Evolutionary conservation across 176 grass and related monocot genomes (phyloP), one percentile per base, ranked within the genome.

Genomic region (Carex pumila): DNA sequence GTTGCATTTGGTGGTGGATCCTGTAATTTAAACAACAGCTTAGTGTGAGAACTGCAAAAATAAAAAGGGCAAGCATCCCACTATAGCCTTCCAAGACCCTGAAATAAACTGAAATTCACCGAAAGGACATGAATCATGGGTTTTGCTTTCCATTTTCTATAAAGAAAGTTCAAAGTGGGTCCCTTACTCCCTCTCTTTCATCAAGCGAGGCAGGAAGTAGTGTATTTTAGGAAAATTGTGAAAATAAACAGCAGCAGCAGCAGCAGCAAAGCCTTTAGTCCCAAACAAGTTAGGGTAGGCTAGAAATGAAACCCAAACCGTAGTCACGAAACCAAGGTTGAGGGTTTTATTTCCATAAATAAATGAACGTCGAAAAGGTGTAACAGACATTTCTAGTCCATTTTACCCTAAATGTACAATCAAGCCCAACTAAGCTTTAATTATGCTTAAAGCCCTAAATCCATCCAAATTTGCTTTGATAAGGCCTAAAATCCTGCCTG

Each of bases 1-100:
- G 62, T 45, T 61, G 49, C 52, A 84, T 84, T 82, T 45, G 86
- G 74, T 62, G 89, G 86, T 59, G 91, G 89, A 79, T 98, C 96
- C 96, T 95, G 85, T 58, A 56, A 78, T 12, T 53, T 10, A 21
- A 50, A 31, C 30, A 66, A 53, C n/a, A 83, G 61, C 50, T 77
- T 77, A 76, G 30, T 53, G 15, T 13, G 12, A 75, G 21, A 25
- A 54, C 31, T 7, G 22, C 6, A 32, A 77, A 56, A 77, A 55
- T 12, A 17, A 77, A 22, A 77, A 14, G 49, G 47, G 49, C 72
- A 76, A 2, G 5, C 49, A 19, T 34, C n/a, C 37, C 45, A 18
- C 64, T 66, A 73, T 52, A 41, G n/a, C 41, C 70, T 72, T 72
- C 45, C 11, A 53, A 75, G 45, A 75, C 71, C 45, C 43, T 12